These are phyloP conservation scores for Metschnikowia continentalis DNA, from an alignment of 805 yeast species.

Conservation along the genomic window DNA sequence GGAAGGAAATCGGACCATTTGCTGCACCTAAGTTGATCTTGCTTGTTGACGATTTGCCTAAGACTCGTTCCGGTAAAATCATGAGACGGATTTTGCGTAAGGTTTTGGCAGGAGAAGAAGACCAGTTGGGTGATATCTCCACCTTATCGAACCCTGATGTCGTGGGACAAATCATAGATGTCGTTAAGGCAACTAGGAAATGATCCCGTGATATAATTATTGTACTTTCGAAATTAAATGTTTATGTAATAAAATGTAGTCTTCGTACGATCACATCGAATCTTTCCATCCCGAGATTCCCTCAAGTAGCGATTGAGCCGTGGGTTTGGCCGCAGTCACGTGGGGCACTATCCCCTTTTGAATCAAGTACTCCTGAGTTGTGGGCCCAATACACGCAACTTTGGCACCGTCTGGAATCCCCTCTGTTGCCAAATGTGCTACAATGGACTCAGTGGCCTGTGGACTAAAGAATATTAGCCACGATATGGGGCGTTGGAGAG, in stretches of 20 bases:
- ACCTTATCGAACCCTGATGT: slow-evolving; percentile 84
- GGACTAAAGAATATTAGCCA: slow-evolving; percentile 93
- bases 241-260: neutral
- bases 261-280: neutral
- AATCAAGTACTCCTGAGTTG: slow-evolving; percentile 64
- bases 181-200: slow-evolving; percentile 45
- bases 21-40: slow-evolving; percentile 92
- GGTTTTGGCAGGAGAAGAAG: slow-evolving; percentile 87
- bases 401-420: slow-evolving; percentile 23
- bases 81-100: slow-evolving; percentile 97
- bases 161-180: slow-evolving; percentile 70
- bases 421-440: slow-evolving; percentile 32
- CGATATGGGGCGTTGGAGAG: slow-evolving; percentile 11
- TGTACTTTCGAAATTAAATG: neutral
- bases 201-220: neutral
- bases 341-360: slow-evolving; percentile 52
- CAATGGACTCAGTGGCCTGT: slow-evolving; percentile 71
- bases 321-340: slow-evolving; percentile 69
- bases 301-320: slow-evolving; percentile 52
- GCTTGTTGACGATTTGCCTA: slow-evolving; percentile 89
- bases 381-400: slow-evolving; percentile 89
- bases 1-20: slow-evolving; percentile 89
- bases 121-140: slow-evolving; percentile 86
- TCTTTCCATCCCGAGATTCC: slow-evolving; percentile 24
- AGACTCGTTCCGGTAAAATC: slow-evolving; percentile 97